Evolutionary conservation across 192 early-diverging fungal species (phyloP).

Genomic region (Thamnidium elegans): DNA sequence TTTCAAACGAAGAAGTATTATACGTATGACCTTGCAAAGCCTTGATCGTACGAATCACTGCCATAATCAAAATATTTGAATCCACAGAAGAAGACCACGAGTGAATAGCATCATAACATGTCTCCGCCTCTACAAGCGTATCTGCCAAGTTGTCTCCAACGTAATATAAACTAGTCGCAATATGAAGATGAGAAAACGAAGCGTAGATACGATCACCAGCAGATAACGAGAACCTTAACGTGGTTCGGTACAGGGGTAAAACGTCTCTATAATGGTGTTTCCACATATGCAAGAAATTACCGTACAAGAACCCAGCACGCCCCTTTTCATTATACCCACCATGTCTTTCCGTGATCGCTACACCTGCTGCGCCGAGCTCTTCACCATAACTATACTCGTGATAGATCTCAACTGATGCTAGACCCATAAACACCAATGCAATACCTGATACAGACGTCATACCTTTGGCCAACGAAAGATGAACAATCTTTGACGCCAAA

Average conservation of each 20-base stretch:
- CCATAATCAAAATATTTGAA: conserved; percentile 24
- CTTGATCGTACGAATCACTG: conserved; percentile 27
- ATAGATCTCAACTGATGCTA: conserved; percentile 25
- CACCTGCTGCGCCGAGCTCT: conserved; percentile 26
- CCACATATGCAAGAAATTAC: conserved; percentile 23
- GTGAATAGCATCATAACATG: conserved; percentile 27
- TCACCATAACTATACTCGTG: conserved; percentile 20
- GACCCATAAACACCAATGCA: conserved; percentile 25
- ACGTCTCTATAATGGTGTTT: conserved; percentile 23
- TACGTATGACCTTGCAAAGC: conserved; percentile 32
- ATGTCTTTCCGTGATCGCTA: conserved; percentile 12
- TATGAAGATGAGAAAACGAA: conserved; percentile 24
- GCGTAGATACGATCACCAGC: conserved; percentile 33
- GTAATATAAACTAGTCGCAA: conserved; percentile 14
- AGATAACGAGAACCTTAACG: background rate
- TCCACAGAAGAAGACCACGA: conserved; percentile 25
- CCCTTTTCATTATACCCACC: conserved; percentile 25
- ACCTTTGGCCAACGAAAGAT: conserved; percentile 20
- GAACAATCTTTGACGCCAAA: conserved; percentile 19
- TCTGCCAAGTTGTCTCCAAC: conserved; percentile 14
- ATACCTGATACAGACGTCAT: conserved; percentile 23
- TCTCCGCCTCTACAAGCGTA: conserved; percentile 17
- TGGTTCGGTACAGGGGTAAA: conserved; percentile 4
- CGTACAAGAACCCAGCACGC: conserved; percentile 20
- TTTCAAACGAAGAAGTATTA: background rate